These are phyloP conservation scores for Trypanosoma theileri DNA, from an alignment of 208 protist species.

Conservation along the genomic window DNA sequence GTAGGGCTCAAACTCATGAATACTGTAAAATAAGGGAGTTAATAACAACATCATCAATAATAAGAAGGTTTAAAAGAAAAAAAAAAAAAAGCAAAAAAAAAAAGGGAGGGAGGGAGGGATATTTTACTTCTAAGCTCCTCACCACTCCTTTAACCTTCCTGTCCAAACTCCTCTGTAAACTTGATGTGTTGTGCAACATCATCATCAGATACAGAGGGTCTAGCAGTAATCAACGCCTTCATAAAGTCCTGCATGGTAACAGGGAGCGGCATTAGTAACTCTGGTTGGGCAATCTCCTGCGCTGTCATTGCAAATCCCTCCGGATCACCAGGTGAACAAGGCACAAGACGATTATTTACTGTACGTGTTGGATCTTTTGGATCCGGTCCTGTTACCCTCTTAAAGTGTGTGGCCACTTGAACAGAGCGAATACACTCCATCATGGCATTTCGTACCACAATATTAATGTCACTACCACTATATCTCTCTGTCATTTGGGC, in stretches of 20 bases:
- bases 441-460: slow-evolving; percentile 96
- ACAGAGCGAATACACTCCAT: slow-evolving; percentile 97
- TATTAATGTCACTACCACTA: slow-evolving; percentile 96
- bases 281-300: slow-evolving; percentile 85
- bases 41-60: too few species aligned
- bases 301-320: slow-evolving; percentile 92
- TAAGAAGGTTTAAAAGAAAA: too few species aligned
- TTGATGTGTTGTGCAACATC: slow-evolving; percentile 94
- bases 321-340: slow-evolving; percentile 95
- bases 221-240: slow-evolving; percentile 83
- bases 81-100: too few species aligned
- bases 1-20: too few species aligned
- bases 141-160: slow-evolving; percentile 88
- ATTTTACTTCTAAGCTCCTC: too few species aligned
- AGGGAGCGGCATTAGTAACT: slow-evolving; percentile 89
- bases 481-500: slow-evolving; percentile 92
- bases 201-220: slow-evolving; percentile 87
- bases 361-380: slow-evolving; percentile 71
- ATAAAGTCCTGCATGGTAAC: slow-evolving; percentile 93
- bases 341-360: slow-evolving; percentile 82
- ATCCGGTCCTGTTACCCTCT: slow-evolving; percentile 81
- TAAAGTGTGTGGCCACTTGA: slow-evolving; percentile 98
- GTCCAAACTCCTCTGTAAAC: slow-evolving; percentile 97
- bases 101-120: too few species aligned
- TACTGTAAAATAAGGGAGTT: too few species aligned